Base-by-base conservation (phyloP, 2,329 filamentous ascomycete genomes). In the Cercospora berteroae region DNA sequence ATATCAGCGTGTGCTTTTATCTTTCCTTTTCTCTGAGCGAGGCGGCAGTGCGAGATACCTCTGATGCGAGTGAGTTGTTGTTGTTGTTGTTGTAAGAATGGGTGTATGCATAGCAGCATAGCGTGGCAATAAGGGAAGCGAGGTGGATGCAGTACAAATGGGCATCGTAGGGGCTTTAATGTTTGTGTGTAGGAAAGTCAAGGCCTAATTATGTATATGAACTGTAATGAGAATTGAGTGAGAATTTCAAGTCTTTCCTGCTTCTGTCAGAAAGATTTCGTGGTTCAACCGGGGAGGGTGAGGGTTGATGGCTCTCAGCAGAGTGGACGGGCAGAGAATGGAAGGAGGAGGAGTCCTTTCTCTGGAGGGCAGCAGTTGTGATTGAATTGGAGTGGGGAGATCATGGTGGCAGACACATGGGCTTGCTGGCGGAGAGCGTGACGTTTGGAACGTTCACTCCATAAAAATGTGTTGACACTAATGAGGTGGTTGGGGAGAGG, bases 41-140 rank as follows among this genome's bases (percentile, higher is more conserved):
- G 33, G 33, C 4, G 64, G 33, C 25, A 58, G 59, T 60, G 18
- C 33, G 65, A 67, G 65, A 67, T 67, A 67, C 65, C 65, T 61
- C 61, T 64, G 56, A 60, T 64, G 65, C 65, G 61, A 67, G 65
- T 60, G 65, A 36, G 50, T 13, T 13, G 23, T 13, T 18, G 39
- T n/a, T n/a, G n/a, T n/a, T n/a, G 36, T 42, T 42, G 36, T 52
- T 25, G 44, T 50, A 52, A 25, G 48, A 39, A 52, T 25, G 48
- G 48, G 12, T 27, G 20, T 27, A 52, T 27, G 48, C 48, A 52
- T 52, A 52, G 48, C 39, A n/a, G 39, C 48, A 52, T 52, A 52
- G 48, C 48, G 48, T 52, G 48, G 48, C 48, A 52, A 52, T 52
- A 13, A 5, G 48, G 23, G 9, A 6, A 13, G 4, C 1, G 12